These are phyloP conservation scores for Neonothopanus nambi DNA, from an alignment of 1,284 basidiomycete genomes.

Conservation along the genomic window DNA sequence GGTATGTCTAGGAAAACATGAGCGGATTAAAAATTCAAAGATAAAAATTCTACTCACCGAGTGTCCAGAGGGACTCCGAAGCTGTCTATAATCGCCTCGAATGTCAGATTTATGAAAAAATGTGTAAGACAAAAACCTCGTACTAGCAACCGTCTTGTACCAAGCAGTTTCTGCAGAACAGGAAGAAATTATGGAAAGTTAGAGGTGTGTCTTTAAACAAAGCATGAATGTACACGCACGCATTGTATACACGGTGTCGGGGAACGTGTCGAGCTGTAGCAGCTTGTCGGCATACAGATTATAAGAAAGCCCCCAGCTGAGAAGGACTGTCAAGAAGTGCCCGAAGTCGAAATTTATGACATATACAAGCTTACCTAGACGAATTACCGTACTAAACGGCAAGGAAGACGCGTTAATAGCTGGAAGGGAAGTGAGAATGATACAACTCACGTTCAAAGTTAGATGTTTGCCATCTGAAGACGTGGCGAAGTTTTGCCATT, in stretches of 20 bases:
- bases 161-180: conserved; percentile 53
- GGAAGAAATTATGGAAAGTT: too few relatives aligned
- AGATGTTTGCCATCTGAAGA: conserved; percentile 51
- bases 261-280: conserved; percentile 62
- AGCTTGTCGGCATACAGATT: conserved; percentile 69
- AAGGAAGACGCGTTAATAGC: too few relatives aligned
- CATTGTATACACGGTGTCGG: conserved; percentile 58
- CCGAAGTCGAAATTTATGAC: background rate
- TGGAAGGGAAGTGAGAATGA: too few relatives aligned
- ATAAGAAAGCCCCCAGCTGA: conserved; percentile 69
- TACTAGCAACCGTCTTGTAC: conserved; percentile 56
- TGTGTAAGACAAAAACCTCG: conserved; percentile 24
- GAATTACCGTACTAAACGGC: conserved; percentile 54
- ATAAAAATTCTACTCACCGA: too few relatives aligned
- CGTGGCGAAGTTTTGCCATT: conserved; percentile 53
- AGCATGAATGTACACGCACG: conserved; percentile 51
- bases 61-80: conserved; percentile 69
- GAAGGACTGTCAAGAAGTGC: conserved; percentile 17
- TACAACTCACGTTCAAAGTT: conserved; percentile 44
- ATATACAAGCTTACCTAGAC: conserved; percentile 7
- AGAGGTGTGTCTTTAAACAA: background rate
- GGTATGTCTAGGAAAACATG: conserved; percentile 44
- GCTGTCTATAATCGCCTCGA: conserved; percentile 36
- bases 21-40: too few relatives aligned
- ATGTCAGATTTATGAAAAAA: conserved; percentile 5